Evolutionary conservation across 345 rosid species (phyloP).

Genomic region (Lumnitzera racemosa): DNA sequence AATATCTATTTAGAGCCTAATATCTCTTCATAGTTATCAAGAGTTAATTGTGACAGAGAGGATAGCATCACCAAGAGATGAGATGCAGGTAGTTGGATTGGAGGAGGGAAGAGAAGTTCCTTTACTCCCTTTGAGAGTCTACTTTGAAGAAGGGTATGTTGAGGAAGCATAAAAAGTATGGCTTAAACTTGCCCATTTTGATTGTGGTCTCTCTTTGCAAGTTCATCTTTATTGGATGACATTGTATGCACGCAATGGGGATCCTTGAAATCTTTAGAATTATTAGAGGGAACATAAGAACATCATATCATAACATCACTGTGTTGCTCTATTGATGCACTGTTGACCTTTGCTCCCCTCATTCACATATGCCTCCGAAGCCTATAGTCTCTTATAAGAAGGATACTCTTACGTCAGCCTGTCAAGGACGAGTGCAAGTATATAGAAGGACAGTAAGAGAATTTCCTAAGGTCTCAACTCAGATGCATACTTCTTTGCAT

Average conservation of each 20-base stretch:
- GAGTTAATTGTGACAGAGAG: conserved; percentile 49
- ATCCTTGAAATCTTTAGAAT: conserved; percentile 43
- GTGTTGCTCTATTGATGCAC: conserved; percentile 20
- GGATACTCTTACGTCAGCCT: no score
- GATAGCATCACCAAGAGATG: conserved; percentile 34
- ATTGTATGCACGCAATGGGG: conserved; percentile 48
- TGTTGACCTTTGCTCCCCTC: no score
- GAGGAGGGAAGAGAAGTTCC: conserved; percentile 53
- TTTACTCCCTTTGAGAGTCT: conserved; percentile 63
- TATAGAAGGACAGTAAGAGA: no score
- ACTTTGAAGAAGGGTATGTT: conserved; percentile 51
- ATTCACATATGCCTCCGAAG: no score
- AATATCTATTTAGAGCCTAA: conserved; percentile 59
- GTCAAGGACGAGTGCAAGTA: no score
- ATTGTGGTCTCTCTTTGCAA: conserved; percentile 17
- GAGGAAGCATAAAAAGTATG: conserved; percentile 64
- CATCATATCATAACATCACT: conserved; percentile 63
- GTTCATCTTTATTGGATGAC: conserved; percentile 26
- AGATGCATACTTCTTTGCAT: no score
- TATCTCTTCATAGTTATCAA: conserved; percentile 86
- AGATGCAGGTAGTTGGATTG: conserved; percentile 54
- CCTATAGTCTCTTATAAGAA: no score
- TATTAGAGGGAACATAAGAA: conserved; percentile 62
- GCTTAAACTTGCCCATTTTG: conserved; percentile 36
- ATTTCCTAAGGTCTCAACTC: no score